Conservation (phyloP, 352 stramenopile genomes). For the Pythium oligandrum region DNA sequence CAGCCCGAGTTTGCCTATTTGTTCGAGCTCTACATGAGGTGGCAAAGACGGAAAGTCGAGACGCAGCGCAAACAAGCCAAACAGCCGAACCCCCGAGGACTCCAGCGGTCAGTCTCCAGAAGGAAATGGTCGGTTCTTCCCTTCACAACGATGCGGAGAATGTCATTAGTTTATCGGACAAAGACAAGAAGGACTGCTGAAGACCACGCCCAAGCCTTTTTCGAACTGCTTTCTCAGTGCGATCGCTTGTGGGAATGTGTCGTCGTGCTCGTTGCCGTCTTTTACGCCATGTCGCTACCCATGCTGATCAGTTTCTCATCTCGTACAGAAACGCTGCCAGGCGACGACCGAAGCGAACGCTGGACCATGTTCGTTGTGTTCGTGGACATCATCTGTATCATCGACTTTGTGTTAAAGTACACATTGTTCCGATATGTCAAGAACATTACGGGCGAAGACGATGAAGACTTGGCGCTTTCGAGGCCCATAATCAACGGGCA, state of each 20-base stretch:
- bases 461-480: too few species aligned
- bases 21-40: slow-evolving; percentile 43
- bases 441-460: too few species aligned
- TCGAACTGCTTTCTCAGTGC: slow-evolving; percentile 37
- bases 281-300: slow-evolving; percentile 55
- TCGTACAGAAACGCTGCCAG: slow-evolving; percentile 19
- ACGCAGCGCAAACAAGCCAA: slow-evolving; percentile 20
- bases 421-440: slow-evolving; percentile 49
- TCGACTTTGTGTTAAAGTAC: slow-evolving; percentile 48
- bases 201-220: slow-evolving; percentile 50
- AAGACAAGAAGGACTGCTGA: too few species aligned
- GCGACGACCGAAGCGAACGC: slow-evolving; percentile 8
- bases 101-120: too few species aligned
- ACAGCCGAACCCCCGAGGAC: too few species aligned
- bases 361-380: slow-evolving; percentile 35
- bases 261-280: slow-evolving; percentile 39
- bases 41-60: slow-evolving; percentile 23
- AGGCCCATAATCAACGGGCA: too few species aligned
- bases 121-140: slow-evolving; percentile 1
- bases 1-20: slow-evolving; percentile 45
- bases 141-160: slow-evolving; percentile 5
- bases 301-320: slow-evolving; percentile 59
- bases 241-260: slow-evolving; percentile 57
- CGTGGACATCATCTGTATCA: slow-evolving; percentile 45
- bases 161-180: too few species aligned